phyloP scores from a whole-genome alignment of 129 eudicot species.

The Smallanthus sonchifolius region DNA sequence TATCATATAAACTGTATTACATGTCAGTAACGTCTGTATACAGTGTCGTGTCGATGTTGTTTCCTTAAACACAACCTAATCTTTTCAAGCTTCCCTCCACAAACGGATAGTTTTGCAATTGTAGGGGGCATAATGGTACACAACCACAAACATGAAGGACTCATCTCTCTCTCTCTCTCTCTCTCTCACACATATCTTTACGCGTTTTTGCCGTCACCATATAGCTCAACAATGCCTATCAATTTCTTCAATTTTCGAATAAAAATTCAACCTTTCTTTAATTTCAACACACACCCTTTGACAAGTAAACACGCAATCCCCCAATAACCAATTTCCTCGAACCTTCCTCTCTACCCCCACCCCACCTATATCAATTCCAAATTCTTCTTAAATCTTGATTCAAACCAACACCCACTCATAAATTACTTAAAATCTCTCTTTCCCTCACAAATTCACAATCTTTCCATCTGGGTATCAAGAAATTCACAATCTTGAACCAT shows the following conservation, averaged over 20 bases:
- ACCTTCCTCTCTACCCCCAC: slow-evolving; percentile 31
- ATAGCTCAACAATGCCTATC: too few relatives aligned
- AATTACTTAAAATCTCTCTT: neutral
- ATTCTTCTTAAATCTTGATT: neutral
- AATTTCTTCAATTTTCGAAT: neutral
- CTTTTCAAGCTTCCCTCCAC: neutral
- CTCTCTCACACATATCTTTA: slow-evolving; percentile 17
- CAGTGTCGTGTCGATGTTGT: too few relatives aligned
- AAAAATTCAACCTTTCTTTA: neutral
- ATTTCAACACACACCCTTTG: slow-evolving; percentile 24
- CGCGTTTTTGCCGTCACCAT: slow-evolving; percentile 55
- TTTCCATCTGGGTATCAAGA: slow-evolving; percentile 25
- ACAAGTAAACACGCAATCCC: slow-evolving; percentile 26
- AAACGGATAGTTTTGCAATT: neutral
- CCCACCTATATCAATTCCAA: neutral
- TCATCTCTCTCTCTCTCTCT: neutral
- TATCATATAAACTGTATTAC: too few relatives aligned
- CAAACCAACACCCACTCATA: slow-evolving; percentile 17
- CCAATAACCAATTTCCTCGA: slow-evolving; percentile 36
- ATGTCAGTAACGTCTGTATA: too few relatives aligned
- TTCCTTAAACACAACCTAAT: too few relatives aligned
- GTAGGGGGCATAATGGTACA: slow-evolving; percentile 10
- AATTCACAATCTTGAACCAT: slow-evolving; percentile 11
- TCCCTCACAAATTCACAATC: neutral
- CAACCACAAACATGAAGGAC: slow-evolving; percentile 14